These are phyloP conservation scores for Psilocybe cubensis DNA, from an alignment of 768 basidiomycete species.

Conservation along the genomic window DNA sequence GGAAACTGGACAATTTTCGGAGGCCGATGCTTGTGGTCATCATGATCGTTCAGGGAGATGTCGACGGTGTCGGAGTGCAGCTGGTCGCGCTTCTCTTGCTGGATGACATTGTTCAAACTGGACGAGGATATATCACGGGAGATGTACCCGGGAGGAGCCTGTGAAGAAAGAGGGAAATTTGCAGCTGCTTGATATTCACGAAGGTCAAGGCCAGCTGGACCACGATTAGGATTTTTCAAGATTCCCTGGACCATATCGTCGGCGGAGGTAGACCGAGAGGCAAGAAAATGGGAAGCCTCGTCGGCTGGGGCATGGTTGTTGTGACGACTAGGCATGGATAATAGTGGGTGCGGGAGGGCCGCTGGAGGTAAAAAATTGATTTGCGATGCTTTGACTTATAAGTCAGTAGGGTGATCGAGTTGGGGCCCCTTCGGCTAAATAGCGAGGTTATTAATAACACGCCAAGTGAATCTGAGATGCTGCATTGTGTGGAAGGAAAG, in stretches of 20 bases:
- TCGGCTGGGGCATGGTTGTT: not conserved
- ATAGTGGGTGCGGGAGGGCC: not conserved
- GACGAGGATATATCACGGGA: conserved; percentile 4
- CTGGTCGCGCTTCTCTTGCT: not conserved
- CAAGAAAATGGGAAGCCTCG: not conserved
- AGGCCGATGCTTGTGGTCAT: conserved; percentile 7
- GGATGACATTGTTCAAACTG: not conserved
- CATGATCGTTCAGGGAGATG: conserved; percentile 18
- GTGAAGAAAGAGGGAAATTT: conserved; percentile 4
- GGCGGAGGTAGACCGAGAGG: not conserved
- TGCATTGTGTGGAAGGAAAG: too few relatives aligned
- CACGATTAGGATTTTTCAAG: conserved; percentile 18
- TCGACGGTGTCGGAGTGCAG: conserved; percentile 18
- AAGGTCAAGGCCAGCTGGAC: not conserved
- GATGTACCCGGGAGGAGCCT: not conserved
- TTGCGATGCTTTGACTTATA: not conserved
- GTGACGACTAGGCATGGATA: not conserved
- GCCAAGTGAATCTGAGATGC: not conserved
- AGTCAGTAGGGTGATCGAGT: not conserved
- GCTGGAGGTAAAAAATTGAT: not conserved
- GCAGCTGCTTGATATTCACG: not conserved
- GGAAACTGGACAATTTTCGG: conserved; percentile 56
- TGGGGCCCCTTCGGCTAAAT: not conserved
- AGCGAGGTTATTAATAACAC: not conserved
- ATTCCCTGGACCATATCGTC: conserved; percentile 16